Conservation (phyloP, 2,329 filamentous ascomycete genomes). For the Trichophyton simii region DNA sequence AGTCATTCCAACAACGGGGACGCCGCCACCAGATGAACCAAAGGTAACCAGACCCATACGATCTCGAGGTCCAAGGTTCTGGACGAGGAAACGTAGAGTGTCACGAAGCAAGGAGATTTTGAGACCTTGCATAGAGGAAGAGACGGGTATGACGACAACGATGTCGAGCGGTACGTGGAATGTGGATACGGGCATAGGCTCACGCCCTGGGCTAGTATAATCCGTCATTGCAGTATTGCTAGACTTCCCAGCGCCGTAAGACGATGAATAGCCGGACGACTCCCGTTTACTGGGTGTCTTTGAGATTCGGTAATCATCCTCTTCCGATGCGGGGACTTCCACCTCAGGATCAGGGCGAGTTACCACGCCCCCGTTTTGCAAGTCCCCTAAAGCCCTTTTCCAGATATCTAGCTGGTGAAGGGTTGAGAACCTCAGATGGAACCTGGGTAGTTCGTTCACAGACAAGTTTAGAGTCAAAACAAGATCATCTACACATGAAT, state of each 20-base stretch:
- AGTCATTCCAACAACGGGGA: slow-evolving; percentile 95
- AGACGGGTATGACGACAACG: slow-evolving; percentile 92
- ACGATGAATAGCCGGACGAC: slow-evolving; percentile 63
- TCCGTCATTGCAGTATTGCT: slow-evolving; percentile 82
- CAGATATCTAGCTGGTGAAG: slow-evolving; percentile 75
- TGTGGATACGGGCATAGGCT: slow-evolving; percentile 37
- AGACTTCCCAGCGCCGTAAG: slow-evolving; percentile 69
- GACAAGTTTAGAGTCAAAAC: slow-evolving; percentile 82
- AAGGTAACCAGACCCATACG: slow-evolving; percentile 97
- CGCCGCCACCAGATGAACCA: slow-evolving; percentile 82
- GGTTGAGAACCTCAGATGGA: slow-evolving; percentile 81
- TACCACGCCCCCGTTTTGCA: slow-evolving; percentile 55
- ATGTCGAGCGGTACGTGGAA: slow-evolving; percentile 88
- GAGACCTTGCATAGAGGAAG: slow-evolving; percentile 97
- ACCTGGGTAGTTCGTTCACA: slow-evolving; percentile 81
- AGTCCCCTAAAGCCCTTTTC: slow-evolving; percentile 74
- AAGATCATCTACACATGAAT: slow-evolving; percentile 50
- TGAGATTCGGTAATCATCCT: slow-evolving; percentile 62
- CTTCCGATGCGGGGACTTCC: slow-evolving; percentile 70
- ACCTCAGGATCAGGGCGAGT: slow-evolving; percentile 63
- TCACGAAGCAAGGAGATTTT: slow-evolving; percentile 93
- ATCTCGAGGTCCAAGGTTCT: slow-evolving; percentile 79
- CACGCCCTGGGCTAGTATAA: slow-evolving; percentile 59
- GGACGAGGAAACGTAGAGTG: slow-evolving; percentile 80
- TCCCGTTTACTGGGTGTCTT: slow-evolving; percentile 51